Percentiles rank a stretch among this genome's conserved stretches.
Evolutionary conservation across 345 rosid genomes (phyloP).

Genomic region (Cardamine chenopodiifolia): DNA sequence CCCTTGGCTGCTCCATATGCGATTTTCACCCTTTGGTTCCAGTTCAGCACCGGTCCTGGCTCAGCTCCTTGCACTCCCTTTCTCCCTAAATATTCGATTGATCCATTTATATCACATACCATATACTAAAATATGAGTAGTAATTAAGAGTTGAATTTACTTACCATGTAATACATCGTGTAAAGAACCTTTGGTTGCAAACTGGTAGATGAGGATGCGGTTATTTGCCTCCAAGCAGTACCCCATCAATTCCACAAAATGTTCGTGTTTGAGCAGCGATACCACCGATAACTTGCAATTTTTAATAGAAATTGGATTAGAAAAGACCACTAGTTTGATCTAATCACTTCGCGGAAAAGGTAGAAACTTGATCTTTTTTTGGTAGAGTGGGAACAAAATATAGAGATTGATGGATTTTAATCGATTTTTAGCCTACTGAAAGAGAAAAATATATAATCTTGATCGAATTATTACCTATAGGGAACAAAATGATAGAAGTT

Average conservation of each 20-base stretch:
- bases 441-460: no score
- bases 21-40: slow-evolving; percentile 89
- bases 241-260: slow-evolving; percentile 83
- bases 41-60: slow-evolving; percentile 87
- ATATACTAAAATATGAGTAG: not conserved
- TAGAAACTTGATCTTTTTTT: not conserved
- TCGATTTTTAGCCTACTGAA: not conserved
- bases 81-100: slow-evolving; percentile 56
- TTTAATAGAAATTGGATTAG: not conserved
- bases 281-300: slow-evolving; percentile 71
- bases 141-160: slow-evolving; percentile 2
- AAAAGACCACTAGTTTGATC: not conserved
- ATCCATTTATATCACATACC: slow-evolving; percentile 2
- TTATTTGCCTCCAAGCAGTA: slow-evolving; percentile 80
- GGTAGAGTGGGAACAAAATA: not conserved
- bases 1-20: slow-evolving; percentile 95
- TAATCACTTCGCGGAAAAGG: not conserved
- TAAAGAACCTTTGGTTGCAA: slow-evolving; percentile 81
- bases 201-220: slow-evolving; percentile 73
- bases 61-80: slow-evolving; percentile 96
- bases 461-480: no score
- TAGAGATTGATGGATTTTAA: no score
- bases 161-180: slow-evolving; percentile 92
- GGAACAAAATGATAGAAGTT: not conserved
- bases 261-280: slow-evolving; percentile 84